phyloP scores from a whole-genome alignment of 176 grass and related monocot species.

The Zizania latifolia region DNA sequence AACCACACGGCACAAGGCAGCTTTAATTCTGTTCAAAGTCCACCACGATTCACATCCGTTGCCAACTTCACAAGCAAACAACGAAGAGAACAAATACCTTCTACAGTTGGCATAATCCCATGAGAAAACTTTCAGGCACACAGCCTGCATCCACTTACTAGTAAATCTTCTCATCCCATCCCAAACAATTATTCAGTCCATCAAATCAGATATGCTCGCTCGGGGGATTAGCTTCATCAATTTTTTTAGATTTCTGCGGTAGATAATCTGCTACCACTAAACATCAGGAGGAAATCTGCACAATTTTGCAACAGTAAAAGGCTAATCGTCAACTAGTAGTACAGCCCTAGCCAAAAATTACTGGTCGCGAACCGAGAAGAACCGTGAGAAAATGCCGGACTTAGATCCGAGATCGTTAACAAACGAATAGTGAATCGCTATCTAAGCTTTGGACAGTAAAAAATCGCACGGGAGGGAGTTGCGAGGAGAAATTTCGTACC shows the following conservation, averaged over 20 bases:
- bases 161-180: background rate
- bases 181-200: background rate
- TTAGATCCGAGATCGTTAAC: constrained; percentile 15
- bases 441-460: background rate
- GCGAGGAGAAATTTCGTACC: constrained; percentile 23
- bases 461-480: background rate
- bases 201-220: background rate
- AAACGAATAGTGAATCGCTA: background rate
- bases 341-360: too few relatives aligned
- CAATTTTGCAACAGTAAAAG: background rate
- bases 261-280: background rate
- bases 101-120: background rate
- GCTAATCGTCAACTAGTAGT: background rate
- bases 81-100: background rate
- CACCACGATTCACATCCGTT: constrained; percentile 17
- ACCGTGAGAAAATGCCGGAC: background rate
- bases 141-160: too few relatives aligned
- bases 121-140: background rate
- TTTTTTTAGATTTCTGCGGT: background rate
- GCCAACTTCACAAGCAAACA: constrained; percentile 47
- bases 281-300: background rate
- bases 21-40: background rate
- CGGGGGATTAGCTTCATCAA: background rate
- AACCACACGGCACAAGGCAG: background rate
- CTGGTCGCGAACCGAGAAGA: background rate